Evolutionary conservation across 371 early-diverging fungal genomes (phyloP).

Genomic region (Rhizopus delemar): DNA sequence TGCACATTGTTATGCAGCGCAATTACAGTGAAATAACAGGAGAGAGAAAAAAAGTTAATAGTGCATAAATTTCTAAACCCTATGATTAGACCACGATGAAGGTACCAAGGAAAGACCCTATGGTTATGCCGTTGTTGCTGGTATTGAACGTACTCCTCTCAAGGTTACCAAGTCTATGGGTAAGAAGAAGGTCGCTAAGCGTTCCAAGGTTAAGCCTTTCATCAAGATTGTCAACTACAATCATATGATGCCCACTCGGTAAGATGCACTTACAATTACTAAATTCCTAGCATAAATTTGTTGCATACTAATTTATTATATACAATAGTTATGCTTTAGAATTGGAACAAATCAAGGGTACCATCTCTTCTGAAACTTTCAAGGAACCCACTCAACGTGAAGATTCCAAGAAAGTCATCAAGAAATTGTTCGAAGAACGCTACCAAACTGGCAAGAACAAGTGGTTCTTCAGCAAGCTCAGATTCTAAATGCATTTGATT

Average conservation of each 20-base stretch:
- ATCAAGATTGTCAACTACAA: conserved; percentile 86
- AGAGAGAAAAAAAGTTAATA: neutral
- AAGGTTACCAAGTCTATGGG: conserved; percentile 94
- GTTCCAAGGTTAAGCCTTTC: conserved; percentile 96
- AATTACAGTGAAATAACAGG: neutral
- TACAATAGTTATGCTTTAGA: conserved; percentile 71
- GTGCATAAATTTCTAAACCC: neutral
- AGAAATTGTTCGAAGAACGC: conserved; percentile 91
- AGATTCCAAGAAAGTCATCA: conserved; percentile 88
- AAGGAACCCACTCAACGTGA: conserved; percentile 92
- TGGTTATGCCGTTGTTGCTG: conserved; percentile 96
- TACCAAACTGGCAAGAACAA: conserved; percentile 97
- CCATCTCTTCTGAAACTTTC: conserved; percentile 83
- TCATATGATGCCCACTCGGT: conserved; percentile 98
- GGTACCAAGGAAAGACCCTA: conserved; percentile 90
- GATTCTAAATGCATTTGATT: conserved; percentile 70
- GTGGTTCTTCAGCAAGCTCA: conserved; percentile 99
- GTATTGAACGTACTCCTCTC: conserved; percentile 93
- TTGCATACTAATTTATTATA: neutral
- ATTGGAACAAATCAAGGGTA: conserved; percentile 84
- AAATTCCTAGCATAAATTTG: neutral
- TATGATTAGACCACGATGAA: conserved; percentile 69
- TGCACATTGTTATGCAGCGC: neutral
- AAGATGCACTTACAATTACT: conserved; percentile 15
- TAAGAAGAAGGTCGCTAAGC: conserved; percentile 90